Evolutionary conservation across 2,329 filamentous ascomycete genomes (phyloP), one percentile per base, ranked within the genome.

Genomic region (Alternaria sp.): DNA sequence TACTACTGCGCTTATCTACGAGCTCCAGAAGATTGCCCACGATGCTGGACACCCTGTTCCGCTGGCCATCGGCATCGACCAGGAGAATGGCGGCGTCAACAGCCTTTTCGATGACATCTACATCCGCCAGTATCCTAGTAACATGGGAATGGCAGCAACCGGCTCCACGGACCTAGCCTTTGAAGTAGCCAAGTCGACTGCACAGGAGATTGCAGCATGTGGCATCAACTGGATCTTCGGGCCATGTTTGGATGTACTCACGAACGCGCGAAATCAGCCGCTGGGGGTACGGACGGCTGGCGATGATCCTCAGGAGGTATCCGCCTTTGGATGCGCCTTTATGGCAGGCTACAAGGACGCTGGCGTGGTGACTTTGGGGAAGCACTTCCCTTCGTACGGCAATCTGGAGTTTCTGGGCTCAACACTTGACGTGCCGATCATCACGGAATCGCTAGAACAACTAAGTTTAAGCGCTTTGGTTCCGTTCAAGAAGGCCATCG

Each of bases 71-170:
- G 94, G 92, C 43, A 84, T 98, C 41, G 96, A 98, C 77, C 96
- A 99, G 78, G 96, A 99, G 80, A 98, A 99, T 88, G 96, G 96
- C 68, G 94, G 95, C 4, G 95, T 97, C 79, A 98, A 97, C 83
- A 97, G 93, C 81, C 87, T 98, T 3, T 97, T 96, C 75, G 95
- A 98, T 78, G 94, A 97, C 72, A 93, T 96, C 75, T 96, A 94
- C 78, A 95, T 98, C 71, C 94, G 93, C 69, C 96, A 98, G 78
- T 99, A 97, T 71, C 96, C 96, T 9, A 97, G 94, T 75, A 92
- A 95, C 66, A 98, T 99, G 95, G 95, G 94, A 12, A 87, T 97
- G 64, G 94, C 95, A n/a, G 96, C 96, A 21, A 94, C 94, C 5
- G 93, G 94, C 23, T 94, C 91, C 11, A 90, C 90, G 37, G 89